Evolutionary conservation across 768 basidiomycete genomes (phyloP).

Genomic region (Coprinopsis cinerea): DNA sequence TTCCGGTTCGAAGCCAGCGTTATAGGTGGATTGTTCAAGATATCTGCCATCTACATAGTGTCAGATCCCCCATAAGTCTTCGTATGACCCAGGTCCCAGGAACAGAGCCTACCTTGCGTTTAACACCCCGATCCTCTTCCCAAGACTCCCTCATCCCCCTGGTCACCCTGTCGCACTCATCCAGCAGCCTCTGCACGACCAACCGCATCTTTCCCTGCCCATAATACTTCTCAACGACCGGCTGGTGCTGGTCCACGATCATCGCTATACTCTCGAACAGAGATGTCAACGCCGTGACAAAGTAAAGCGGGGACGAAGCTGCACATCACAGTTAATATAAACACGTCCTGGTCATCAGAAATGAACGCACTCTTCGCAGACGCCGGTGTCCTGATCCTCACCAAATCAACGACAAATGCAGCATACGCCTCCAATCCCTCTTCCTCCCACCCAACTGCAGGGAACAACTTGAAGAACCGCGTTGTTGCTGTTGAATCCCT

Average conservation of each 20-base stretch:
- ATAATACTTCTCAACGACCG: conserved; percentile 97
- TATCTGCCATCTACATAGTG: conserved; percentile 38
- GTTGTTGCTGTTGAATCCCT: conserved; percentile 84
- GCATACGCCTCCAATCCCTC: conserved; percentile 93
- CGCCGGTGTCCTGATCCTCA: conserved; percentile 69
- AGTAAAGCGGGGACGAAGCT: conserved; percentile 93
- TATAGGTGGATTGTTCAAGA: conserved; percentile 35
- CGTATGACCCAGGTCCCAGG: background rate
- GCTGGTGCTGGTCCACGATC: conserved; percentile 96
- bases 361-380: conserved; percentile 79
- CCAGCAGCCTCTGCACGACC: conserved; percentile 69
- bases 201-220: conserved; percentile 80
- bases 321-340: conserved; percentile 12
- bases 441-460: conserved; percentile 87
- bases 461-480: conserved; percentile 96
- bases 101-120: conserved; percentile 55
- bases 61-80: background rate
- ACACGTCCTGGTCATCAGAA: too few relatives aligned
- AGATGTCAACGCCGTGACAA: conserved; percentile 82
- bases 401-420: conserved; percentile 86
- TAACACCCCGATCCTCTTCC: conserved; percentile 86
- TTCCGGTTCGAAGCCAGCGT: conserved; percentile 26
- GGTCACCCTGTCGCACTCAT: conserved; percentile 85
- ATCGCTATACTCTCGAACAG: conserved; percentile 93
- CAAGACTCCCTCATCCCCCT: conserved; percentile 71